Evolutionary conservation across 2,329 filamentous ascomycete species (phyloP).

Genomic region (Colletotrichum acutatum): DNA sequence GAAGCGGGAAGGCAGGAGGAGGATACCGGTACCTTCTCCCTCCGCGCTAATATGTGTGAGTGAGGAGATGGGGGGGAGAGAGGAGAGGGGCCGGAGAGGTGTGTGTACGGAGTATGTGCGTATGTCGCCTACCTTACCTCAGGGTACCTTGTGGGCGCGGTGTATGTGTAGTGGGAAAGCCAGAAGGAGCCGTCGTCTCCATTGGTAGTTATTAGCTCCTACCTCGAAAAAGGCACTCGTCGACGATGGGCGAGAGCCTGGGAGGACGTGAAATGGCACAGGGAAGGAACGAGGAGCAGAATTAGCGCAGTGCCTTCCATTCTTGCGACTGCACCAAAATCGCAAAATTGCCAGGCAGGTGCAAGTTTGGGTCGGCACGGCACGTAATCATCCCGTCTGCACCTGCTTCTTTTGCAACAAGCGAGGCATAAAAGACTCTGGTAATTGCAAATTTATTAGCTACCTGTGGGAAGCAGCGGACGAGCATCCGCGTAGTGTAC

Average conservation of each 20-base stretch:
- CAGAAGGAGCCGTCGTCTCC: neutral
- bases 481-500: too few relatives aligned
- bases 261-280: neutral
- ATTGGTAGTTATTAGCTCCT: neutral
- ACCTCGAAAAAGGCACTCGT: neutral
- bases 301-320: neutral
- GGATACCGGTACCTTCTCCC: neutral
- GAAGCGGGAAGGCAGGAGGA: constrained; percentile 12
- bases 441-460: neutral
- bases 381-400: neutral
- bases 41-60: neutral
- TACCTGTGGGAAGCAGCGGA: neutral
- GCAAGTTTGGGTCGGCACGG: neutral
- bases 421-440: neutral
- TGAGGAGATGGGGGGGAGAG: neutral
- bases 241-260: neutral
- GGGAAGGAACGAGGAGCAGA: neutral
- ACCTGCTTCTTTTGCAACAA: neutral
- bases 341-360: neutral
- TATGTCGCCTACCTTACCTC: neutral
- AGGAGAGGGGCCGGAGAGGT: neutral
- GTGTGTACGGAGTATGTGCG: neutral
- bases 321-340: neutral
- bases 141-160: neutral
- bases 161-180: constrained; percentile 3